A percentile compares a stretch with the other conserved stretches of the same genome.
These are phyloP conservation scores for Tinospora cordifolia DNA, from an alignment of 164 flowering plant species.

Conservation along the genomic window DNA sequence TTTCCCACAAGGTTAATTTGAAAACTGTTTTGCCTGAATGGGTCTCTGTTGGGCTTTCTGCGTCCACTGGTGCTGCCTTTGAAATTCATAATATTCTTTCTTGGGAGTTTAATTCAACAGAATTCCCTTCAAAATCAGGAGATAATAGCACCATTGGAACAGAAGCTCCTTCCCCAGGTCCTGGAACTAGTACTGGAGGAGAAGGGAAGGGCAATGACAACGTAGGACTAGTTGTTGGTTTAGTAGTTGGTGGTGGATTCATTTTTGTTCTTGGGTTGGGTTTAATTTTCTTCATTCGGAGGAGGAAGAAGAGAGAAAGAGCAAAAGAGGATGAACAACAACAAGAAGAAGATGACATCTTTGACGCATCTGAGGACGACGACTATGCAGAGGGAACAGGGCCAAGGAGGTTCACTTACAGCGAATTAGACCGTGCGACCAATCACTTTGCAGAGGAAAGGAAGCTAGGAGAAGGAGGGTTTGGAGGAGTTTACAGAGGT, in stretches of 20 bases:
- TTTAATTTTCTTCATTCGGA: neutral
- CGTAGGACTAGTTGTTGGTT: constrained; percentile 3
- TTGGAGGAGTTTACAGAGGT: constrained; percentile 22
- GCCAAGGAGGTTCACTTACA: constrained; percentile 17
- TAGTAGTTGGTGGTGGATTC: constrained; percentile 10
- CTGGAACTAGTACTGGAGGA: neutral
- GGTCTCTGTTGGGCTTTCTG: constrained; percentile 20
- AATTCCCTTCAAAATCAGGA: neutral
- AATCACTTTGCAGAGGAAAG: constrained; percentile 22
- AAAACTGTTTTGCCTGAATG: constrained; percentile 13
- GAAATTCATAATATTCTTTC: constrained; percentile 15
- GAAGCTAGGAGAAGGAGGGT: constrained; percentile 38
- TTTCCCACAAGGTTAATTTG: constrained; percentile 18
- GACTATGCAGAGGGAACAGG: constrained; percentile 20
- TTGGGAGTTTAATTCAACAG: constrained; percentile 25
- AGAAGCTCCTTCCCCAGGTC: neutral
- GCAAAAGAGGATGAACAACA: neutral
- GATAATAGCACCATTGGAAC: neutral
- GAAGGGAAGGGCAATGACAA: neutral
- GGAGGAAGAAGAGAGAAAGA: neutral
- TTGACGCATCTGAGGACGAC: constrained; percentile 2
- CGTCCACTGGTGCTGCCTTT: neutral
- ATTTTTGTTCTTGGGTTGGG: constrained; percentile 6
- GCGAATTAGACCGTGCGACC: constrained; percentile 15
- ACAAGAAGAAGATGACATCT: neutral